Conservation (phyloP, 2,329 filamentous ascomycete genomes). For the Fusarium tupiense region DNA sequence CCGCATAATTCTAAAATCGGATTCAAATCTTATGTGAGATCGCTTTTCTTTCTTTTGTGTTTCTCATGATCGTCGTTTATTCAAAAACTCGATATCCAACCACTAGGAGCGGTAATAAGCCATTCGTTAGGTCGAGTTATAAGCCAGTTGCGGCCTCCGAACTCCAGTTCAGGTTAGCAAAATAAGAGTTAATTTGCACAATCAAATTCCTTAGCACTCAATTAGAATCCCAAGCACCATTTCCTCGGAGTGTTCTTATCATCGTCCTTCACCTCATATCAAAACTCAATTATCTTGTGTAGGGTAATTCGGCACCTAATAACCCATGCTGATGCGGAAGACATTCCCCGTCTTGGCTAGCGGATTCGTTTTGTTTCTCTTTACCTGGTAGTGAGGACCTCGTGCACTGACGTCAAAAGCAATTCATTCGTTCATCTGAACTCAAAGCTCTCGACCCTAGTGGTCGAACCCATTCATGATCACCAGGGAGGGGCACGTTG, state of each 20-base stretch:
- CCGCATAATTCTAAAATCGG: neutral
- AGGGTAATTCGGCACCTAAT: slow-evolving; percentile 12
- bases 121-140: neutral
- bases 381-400: neutral
- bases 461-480: slow-evolving; percentile 11
- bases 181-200: too few relatives aligned
- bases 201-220: neutral
- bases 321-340: neutral
- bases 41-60: neutral
- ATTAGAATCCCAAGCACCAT: neutral
- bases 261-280: neutral
- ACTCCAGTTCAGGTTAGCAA: neutral
- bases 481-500: slow-evolving; percentile 30
- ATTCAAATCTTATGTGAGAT: neutral
- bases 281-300: neutral
- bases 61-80: neutral
- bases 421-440: neutral
- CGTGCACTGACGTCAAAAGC: slow-evolving; percentile 39
- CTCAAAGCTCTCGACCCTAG: neutral
- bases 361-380: slow-evolving; percentile 8
- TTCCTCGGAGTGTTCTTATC: neutral
- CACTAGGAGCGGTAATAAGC: neutral
- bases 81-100: neutral
- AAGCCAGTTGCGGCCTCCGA: neutral
- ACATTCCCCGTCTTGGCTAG: slow-evolving; percentile 13